These are phyloP conservation scores for Coemansia sp. DNA, from an alignment of 192 early-diverging fungal genomes.

Conservation along the genomic window DNA sequence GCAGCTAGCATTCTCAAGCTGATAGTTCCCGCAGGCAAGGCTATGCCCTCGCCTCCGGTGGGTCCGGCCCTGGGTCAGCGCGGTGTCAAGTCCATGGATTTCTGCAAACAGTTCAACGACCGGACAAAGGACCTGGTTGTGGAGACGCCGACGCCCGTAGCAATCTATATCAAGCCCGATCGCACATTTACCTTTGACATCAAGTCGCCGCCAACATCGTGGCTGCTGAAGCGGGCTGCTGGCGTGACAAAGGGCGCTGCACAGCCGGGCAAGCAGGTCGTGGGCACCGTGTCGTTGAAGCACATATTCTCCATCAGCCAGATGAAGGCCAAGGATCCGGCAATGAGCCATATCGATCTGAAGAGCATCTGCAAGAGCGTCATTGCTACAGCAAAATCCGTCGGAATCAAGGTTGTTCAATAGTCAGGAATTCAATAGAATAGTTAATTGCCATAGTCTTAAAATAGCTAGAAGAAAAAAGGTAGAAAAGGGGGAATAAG, in stretches of 20 bases:
- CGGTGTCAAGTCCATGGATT: constrained; percentile 97
- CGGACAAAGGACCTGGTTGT: constrained; percentile 77
- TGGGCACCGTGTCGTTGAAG: constrained; percentile 83
- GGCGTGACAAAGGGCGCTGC: constrained; percentile 83
- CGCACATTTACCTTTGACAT: constrained; percentile 86
- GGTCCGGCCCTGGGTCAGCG: constrained; percentile 94
- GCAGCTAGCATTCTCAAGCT: constrained; percentile 62
- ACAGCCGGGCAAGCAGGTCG: constrained; percentile 70
- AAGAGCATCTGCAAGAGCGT: constrained; percentile 69
- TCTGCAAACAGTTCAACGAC: constrained; percentile 98
- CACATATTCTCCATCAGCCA: constrained; percentile 94
- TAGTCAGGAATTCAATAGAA: constrained; percentile 33
- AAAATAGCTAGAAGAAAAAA: no score
- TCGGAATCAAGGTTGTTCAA: constrained; percentile 83
- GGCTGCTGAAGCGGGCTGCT: constrained; percentile 82
- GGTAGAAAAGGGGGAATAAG: no score
- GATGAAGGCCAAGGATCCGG: constrained; percentile 81
- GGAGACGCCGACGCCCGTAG: constrained; percentile 79
- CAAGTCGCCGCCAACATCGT: constrained; percentile 84
- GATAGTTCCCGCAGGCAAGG: constrained; percentile 88
- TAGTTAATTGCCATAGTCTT: no score
- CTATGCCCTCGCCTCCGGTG: constrained; percentile 88
- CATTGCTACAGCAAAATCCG: constrained; percentile 70
- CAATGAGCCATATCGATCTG: constrained; percentile 67
- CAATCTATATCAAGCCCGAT: constrained; percentile 87